Evolutionary conservation across 148 eudicot species (phyloP).

Genomic region (Tetragonia tetragonoides): DNA sequence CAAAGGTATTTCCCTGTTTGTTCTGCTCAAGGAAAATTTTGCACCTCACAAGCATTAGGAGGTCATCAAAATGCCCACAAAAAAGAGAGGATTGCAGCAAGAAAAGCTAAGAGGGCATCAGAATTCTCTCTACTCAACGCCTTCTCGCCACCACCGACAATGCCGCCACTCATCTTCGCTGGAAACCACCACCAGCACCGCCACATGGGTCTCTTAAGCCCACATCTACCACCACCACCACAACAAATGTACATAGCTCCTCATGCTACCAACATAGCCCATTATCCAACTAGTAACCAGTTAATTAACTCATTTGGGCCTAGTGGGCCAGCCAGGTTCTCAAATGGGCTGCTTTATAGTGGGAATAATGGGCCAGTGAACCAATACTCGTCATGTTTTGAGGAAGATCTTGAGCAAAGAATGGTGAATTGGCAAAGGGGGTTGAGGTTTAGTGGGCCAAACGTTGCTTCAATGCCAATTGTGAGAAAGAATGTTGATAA

Average conservation of each 20-base stretch:
- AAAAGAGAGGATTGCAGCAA: slow-evolving; percentile 75
- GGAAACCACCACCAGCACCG: slow-evolving; percentile 42
- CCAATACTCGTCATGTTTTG: slow-evolving; percentile 16
- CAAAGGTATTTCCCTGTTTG: slow-evolving; percentile 67
- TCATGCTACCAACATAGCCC: slow-evolving; percentile 46
- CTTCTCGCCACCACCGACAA: slow-evolving; percentile 28
- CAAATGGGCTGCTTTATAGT: slow-evolving; percentile 36
- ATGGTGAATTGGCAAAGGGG: slow-evolving; percentile 43
- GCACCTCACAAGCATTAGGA: slow-evolving; percentile 93
- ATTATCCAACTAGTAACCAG: slow-evolving; percentile 25
- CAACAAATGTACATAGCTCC: slow-evolving; percentile 50
- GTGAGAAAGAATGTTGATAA: slow-evolving; percentile 12
- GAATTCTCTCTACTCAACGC: slow-evolving; percentile 28
- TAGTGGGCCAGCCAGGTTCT: slow-evolving; percentile 38
- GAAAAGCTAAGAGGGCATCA: slow-evolving; percentile 44
- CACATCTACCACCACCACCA: slow-evolving; percentile 31
- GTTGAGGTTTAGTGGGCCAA: slow-evolving; percentile 20
- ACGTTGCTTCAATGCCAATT: slow-evolving; percentile 16
- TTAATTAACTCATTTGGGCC: slow-evolving; percentile 44
- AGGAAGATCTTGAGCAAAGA: slow-evolving; percentile 35
- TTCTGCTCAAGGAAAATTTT: slow-evolving; percentile 89
- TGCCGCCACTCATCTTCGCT: slow-evolving; percentile 36
- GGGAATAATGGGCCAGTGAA: slow-evolving; percentile 20
- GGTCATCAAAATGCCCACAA: slow-evolving; percentile 99
- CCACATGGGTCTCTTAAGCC: slow-evolving; percentile 39